phyloP scores from a whole-genome alignment of 306 rosid species.

The Cicer judaicum region DNA sequence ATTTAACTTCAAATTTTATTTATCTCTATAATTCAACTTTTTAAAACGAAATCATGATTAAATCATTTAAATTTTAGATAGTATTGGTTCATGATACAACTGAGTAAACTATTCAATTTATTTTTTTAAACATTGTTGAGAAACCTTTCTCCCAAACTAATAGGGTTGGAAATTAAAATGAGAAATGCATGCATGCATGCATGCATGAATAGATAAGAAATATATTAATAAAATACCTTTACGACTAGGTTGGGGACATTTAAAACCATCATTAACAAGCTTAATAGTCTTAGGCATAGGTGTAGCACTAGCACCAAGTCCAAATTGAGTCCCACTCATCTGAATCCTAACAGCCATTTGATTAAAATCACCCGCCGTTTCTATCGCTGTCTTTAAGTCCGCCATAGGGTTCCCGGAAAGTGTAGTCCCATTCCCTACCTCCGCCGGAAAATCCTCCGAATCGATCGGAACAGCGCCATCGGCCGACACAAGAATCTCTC shows the following conservation, averaged over 20 bases:
- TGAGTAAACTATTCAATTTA: too few species aligned
- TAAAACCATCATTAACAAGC: constrained; percentile 75
- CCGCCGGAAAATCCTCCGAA: constrained; percentile 66
- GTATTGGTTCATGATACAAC: too few species aligned
- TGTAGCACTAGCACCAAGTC: constrained; percentile 42
- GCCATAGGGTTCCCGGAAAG: constrained; percentile 53
- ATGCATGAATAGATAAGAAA: not conserved
- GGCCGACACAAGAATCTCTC: constrained; percentile 68
- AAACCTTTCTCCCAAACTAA: too few species aligned
- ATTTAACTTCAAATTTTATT: too few species aligned
- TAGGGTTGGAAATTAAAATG: not conserved
- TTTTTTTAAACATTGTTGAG: too few species aligned
- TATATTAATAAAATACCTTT: constrained; percentile 48
- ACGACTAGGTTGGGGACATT: constrained; percentile 63
- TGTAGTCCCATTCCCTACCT: constrained; percentile 73
- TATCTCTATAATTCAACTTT: too few species aligned
- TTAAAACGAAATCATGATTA: too few species aligned
- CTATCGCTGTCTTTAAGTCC: constrained; percentile 74
- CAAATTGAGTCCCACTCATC: constrained; percentile 69
- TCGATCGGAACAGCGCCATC: constrained; percentile 60
- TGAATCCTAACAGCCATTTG: constrained; percentile 61
- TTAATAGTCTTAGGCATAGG: constrained; percentile 85
- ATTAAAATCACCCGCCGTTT: constrained; percentile 62
- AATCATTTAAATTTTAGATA: too few species aligned
- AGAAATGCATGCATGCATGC: constrained; percentile 13